Percentiles rank a stretch among this genome's conserved stretches.
Evolutionary conservation across 495 filamentous ascomycete species (phyloP).

Genomic region (Neurospora sp.): DNA sequence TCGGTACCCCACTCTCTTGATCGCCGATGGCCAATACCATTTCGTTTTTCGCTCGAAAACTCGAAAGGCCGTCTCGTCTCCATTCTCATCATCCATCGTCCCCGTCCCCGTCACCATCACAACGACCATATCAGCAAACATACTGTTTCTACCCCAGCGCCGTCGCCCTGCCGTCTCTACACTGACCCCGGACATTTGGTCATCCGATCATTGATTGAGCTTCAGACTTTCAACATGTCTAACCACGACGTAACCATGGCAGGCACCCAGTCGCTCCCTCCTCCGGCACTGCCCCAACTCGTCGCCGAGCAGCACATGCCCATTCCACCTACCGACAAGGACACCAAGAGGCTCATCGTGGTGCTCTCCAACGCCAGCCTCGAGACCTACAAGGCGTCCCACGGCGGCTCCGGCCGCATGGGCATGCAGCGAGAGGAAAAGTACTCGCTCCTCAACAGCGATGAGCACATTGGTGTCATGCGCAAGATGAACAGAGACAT

Average conservation of each 20-base stretch:
- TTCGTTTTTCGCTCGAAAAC: background rate
- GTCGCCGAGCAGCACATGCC: slow-evolving; percentile 86
- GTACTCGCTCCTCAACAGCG: slow-evolving; percentile 92
- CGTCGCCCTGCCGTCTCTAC: background rate
- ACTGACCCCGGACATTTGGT: background rate
- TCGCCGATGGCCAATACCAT: background rate
- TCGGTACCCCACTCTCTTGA: background rate
- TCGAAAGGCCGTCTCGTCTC: background rate
- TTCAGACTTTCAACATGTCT: slow-evolving; percentile 11
- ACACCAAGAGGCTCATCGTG: slow-evolving; percentile 83
- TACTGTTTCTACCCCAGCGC: background rate
- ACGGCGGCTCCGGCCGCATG: slow-evolving; percentile 50
- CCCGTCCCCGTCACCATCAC: background rate
- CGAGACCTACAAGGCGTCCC: slow-evolving; percentile 86
- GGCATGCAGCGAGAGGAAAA: slow-evolving; percentile 75
- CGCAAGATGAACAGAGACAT: slow-evolving; percentile 99
- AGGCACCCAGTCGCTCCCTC: slow-evolving; percentile 86
- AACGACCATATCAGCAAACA: background rate
- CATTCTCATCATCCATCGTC: background rate
- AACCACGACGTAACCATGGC: slow-evolving; percentile 14
- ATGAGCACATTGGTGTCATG: slow-evolving; percentile 98
- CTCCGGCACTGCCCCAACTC: slow-evolving; percentile 78
- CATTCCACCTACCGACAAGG: slow-evolving; percentile 76
- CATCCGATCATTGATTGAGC: background rate
- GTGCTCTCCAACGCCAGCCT: slow-evolving; percentile 95